Evolutionary conservation across 2,329 filamentous ascomycete genomes (phyloP), one percentile per base, ranked within the genome.

Genomic region (Periconia digitata): DNA sequence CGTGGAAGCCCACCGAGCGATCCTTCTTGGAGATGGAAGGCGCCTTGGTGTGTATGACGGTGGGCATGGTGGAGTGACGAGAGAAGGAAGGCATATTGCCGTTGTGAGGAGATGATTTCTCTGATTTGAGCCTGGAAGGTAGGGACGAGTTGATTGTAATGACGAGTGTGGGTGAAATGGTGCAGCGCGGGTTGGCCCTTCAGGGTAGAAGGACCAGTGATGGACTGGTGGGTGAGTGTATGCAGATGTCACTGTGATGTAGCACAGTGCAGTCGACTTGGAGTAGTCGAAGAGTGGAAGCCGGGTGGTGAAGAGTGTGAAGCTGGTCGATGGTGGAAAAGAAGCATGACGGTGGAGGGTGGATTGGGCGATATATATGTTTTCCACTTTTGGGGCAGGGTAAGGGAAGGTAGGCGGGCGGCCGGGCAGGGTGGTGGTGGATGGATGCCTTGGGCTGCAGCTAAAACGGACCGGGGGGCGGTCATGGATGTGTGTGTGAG

Each of bases 1-100:
- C 59, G 50, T 59, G 54, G 58, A 72, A 72, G 54, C 60, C 67
- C 29, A 72, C 67, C 20, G 58, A 54, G 21, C 64, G 60, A 46
- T 66, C 63, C 62, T 65, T 67, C 59, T 62, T 64, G 42, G 62
- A 58, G 13, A 49, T 48, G 49, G 62, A 51, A 20, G 58, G 50
- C 47, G 59, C 45, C 56, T 60, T 60, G 40, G 61, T 49, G 34
- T 63, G 60, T 49, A 71, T 61, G 55, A 69, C 61, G 36, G 66
- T 66, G 24, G 70, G 68, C 64, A 68, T 66, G 51, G 60, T 60
- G 58, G 50, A 38, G 29, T 54, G 55, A 47, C 61, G 61, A 21
- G 55, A 50, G 32, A 66, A 36, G 42, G 64, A 67, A 51, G 64
- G 63, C 67, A 70, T 70, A 51, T 55, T 62, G 46, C n/a, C 5